Evolutionary conservation across 2,329 filamentous ascomycete species (phyloP).

Genomic region (Sclerotinia trifoliorum): DNA sequence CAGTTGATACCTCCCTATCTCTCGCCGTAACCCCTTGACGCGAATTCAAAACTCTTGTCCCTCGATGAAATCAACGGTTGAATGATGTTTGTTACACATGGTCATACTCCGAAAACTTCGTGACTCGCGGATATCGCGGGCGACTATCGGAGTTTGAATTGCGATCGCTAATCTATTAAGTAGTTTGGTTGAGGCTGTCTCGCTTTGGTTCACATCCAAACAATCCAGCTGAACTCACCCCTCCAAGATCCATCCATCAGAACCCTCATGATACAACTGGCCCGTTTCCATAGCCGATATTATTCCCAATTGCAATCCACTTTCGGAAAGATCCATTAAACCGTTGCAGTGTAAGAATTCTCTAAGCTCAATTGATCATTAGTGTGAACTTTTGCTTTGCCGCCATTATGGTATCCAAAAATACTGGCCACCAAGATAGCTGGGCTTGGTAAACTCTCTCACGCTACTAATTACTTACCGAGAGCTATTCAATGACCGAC

Average conservation of each 20-base stretch:
- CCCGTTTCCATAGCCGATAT: constrained; percentile 1
- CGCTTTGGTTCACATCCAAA: background rate
- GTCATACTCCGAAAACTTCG: background rate
- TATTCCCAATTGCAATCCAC: background rate
- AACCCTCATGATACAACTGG: background rate
- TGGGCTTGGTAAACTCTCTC: constrained; percentile 8
- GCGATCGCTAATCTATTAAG: background rate
- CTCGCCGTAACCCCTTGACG: background rate
- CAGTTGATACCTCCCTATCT: background rate
- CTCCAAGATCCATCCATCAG: constrained; percentile 5
- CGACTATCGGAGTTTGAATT: constrained; percentile 11
- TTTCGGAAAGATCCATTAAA: constrained; percentile 10
- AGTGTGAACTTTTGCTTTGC: background rate
- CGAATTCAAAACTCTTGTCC: background rate
- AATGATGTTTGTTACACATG: background rate
- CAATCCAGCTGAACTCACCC: constrained; percentile 7
- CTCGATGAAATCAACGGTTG: background rate
- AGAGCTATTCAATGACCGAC: constrained; percentile 5
- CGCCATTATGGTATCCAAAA: constrained; percentile 3
- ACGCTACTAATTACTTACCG: background rate
- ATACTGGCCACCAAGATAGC: constrained; percentile 6
- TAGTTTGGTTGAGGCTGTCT: background rate
- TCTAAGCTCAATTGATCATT: constrained; percentile 5
- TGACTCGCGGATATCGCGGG: constrained; percentile 19
- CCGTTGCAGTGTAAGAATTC: background rate